Evolutionary conservation across 306 rosid species (phyloP), one percentile per base, ranked within the genome.

Genomic region (Lotus japonicus): DNA sequence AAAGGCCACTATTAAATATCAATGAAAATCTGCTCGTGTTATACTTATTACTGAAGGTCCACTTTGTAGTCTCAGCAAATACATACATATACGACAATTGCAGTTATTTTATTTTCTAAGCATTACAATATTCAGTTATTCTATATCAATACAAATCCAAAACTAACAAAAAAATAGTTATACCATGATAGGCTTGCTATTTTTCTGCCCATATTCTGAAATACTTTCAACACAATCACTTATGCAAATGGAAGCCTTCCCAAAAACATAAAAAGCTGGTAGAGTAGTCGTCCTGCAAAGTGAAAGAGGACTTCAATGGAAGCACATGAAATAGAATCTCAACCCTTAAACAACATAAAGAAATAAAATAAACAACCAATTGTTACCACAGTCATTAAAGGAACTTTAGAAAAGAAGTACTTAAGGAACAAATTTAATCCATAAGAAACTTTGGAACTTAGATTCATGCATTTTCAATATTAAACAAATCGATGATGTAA

Each of bases 201-300:
- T 68, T 45, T 74, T 52, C 48, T 28, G 55, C 33, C 84, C 85
- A 52, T 73, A 80, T 68, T 80, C 60, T 9, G 71, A 67, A 11
- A 89, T 57, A 45, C 64, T 74, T 55, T 84, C 84, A 4, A 62
- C 86, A 48, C 97, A 92, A 72, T 82, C 70, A 8, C 68, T 33
- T 28, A 71, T 15, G 64, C 64, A 72, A 41, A 92, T 68, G 58
- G 94, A 70, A 79, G 96, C 82, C 81, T 84, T 88, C 59, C 98
- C 97, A 43, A 89, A 84, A 51, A 89, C 97, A 79, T 75, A 88
- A 66, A 82, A 77, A 3, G 94, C 91, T 3, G 97, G 97, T 58
- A 89, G 83, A 73, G 70, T 80, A 11, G 94, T 83, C 1, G 96
- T 89, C 87, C 98, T 92, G 87, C 77, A 74, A 11, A 50, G 53